Evolutionary conservation across 139 green algal species (phyloP).

Genomic region (Pleodorina starrii): DNA sequence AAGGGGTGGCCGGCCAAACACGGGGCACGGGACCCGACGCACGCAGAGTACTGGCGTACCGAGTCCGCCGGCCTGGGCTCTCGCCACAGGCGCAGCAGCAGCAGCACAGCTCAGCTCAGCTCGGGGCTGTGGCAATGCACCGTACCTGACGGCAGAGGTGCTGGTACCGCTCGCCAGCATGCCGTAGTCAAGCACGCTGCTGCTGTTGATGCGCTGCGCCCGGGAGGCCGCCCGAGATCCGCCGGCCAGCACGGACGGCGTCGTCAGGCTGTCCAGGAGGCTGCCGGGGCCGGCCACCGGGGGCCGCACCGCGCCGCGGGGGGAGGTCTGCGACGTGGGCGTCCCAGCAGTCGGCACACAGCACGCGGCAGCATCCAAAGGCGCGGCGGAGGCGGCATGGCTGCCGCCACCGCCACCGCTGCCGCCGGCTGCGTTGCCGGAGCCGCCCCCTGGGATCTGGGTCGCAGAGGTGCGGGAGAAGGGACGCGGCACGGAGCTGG

Average conservation of each 20-base stretch:
- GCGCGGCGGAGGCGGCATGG: not conserved
- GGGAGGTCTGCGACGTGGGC: not conserved
- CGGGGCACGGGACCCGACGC: too few species aligned
- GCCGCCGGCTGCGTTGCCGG: not conserved
- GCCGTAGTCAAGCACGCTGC: constrained; percentile 22
- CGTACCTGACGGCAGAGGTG: not conserved
- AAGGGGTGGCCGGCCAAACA: too few species aligned
- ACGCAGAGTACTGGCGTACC: too few species aligned
- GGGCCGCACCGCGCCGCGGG: not conserved
- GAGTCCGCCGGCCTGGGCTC: too few species aligned
- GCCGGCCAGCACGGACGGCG: not conserved
- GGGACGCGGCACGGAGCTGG: constrained; percentile 35
- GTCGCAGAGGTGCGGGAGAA: not conserved
- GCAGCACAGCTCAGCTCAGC: too few species aligned
- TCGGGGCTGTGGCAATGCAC: too few species aligned
- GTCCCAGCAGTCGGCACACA: not conserved
- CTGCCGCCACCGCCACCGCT: not conserved
- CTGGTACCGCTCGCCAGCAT: not conserved
- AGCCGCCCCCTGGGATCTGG: too few species aligned
- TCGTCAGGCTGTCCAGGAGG: constrained; percentile 11
- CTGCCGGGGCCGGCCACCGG: not conserved
- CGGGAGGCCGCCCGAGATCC: not conserved
- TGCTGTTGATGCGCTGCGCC: constrained; percentile 39
- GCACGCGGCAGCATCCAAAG: not conserved
- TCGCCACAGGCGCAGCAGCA: too few species aligned